Percentiles rank a stretch among this genome's conserved stretches.
phyloP scores from a whole-genome alignment of 2,329 filamentous ascomycete genomes.

The Talaromyces sp. region DNA sequence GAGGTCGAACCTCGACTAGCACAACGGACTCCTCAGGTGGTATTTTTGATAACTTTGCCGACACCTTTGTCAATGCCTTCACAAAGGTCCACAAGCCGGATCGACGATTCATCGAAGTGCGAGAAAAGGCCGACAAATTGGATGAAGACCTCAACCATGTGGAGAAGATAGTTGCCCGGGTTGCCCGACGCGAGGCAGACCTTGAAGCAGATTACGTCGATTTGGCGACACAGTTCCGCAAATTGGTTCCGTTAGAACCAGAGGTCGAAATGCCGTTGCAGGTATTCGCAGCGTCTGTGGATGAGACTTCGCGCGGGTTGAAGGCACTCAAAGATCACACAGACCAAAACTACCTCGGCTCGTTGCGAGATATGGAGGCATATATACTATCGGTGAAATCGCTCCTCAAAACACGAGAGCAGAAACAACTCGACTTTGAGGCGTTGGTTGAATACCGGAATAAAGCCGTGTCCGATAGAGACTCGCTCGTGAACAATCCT shows the following conservation, averaged over 20 bases:
- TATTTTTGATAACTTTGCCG: conserved; percentile 91
- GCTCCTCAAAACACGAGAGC: conserved; percentile 87
- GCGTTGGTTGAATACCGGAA: conserved; percentile 92
- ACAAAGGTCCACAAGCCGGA: conserved; percentile 95
- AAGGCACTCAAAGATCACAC: conserved; percentile 83
- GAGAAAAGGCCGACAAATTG: conserved; percentile 87
- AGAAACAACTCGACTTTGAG: conserved; percentile 97
- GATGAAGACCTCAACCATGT: conserved; percentile 91
- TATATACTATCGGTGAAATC: conserved; percentile 85
- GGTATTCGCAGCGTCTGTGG: conserved; percentile 80
- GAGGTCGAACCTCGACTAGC: conserved; percentile 58
- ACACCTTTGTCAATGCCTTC: conserved; percentile 96
- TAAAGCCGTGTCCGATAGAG: conserved; percentile 83
- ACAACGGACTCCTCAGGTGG: conserved; percentile 48
- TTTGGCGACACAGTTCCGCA: conserved; percentile 90
- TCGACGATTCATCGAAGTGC: conserved; percentile 88
- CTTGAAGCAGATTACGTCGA: conserved; percentile 85
- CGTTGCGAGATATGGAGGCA: conserved; percentile 89
- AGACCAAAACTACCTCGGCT: conserved; percentile 92
- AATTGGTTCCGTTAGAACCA: conserved; percentile 83
- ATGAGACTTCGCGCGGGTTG: conserved; percentile 76
- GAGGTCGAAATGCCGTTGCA: conserved; percentile 78
- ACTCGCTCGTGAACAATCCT: conserved; percentile 67
- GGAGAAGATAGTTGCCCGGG: conserved; percentile 90
- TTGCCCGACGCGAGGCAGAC: conserved; percentile 82